Evolutionary conservation across 192 early-diverging fungal genomes (phyloP).

Genomic region (Allomyces javanicus): DNA sequence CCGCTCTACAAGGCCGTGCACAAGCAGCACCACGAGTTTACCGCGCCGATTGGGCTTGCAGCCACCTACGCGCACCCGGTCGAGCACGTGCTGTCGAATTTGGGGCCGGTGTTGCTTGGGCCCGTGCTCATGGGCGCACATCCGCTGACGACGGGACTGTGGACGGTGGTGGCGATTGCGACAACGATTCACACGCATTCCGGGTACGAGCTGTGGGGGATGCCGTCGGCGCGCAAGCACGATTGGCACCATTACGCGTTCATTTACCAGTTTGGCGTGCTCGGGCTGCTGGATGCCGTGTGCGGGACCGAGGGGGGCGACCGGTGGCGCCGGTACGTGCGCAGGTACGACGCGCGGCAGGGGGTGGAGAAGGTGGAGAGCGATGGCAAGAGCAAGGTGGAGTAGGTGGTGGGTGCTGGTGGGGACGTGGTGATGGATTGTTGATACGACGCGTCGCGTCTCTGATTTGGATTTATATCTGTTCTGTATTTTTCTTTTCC

Average conservation of each 20-base stretch:
- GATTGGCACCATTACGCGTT: constrained; percentile 5
- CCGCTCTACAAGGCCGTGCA: constrained; percentile 4
- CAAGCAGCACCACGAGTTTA: constrained; percentile 6
- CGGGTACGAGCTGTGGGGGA: constrained; percentile 2
- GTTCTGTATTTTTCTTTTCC: too few relatives aligned
- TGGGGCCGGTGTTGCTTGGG: constrained; percentile 1
- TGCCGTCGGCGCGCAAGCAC: constrained; percentile 1
- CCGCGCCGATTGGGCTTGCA: constrained; percentile 4
- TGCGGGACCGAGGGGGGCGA: not conserved
- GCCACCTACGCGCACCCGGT: constrained; percentile 5
- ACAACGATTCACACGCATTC: constrained; percentile 4
- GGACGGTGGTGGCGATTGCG: constrained; percentile 1
- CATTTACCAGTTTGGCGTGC: constrained; percentile 3
- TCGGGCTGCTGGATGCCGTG: constrained; percentile 2
- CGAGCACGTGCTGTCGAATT: constrained; percentile 3
- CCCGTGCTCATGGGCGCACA: not conserved
- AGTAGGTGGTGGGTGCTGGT: too few relatives aligned
- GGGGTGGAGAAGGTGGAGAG: too few relatives aligned
- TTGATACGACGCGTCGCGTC: too few relatives aligned
- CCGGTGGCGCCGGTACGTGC: not conserved
- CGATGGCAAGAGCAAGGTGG: too few relatives aligned
- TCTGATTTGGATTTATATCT: too few relatives aligned
- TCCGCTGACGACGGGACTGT: not conserved
- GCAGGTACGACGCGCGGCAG: not conserved
- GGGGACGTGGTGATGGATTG: too few relatives aligned